These are phyloP conservation scores for Ustilago trichophora DNA, from an alignment of 1,284 basidiomycete genomes.

Conservation along the genomic window DNA sequence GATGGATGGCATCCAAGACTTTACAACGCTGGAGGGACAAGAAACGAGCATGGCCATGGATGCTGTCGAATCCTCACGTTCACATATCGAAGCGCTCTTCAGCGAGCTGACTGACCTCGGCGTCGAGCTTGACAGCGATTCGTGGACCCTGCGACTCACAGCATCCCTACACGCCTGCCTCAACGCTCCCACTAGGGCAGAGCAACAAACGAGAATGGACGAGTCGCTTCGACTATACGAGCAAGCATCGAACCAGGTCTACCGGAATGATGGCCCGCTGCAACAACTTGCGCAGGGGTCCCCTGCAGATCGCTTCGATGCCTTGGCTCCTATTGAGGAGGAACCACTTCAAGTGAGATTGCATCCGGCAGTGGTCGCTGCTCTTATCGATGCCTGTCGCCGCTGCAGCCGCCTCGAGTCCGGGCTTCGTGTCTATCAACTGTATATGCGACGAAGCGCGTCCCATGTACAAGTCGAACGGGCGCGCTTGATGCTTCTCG, in stretches of 20 bases:
- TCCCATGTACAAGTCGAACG: conserved; percentile 11
- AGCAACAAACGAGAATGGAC: not conserved
- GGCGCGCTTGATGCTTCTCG: conserved; percentile 15
- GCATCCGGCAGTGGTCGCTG: conserved; percentile 11
- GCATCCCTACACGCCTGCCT: conserved; percentile 14
- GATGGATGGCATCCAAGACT: not conserved
- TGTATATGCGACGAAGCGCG: conserved; percentile 7
- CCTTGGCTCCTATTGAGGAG: not conserved
- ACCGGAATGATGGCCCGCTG: not conserved
- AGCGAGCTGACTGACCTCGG: conserved; percentile 21
- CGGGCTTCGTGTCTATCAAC: conserved; percentile 16
- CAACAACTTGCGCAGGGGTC: too few relatives aligned
- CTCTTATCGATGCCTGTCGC: conserved; percentile 26
- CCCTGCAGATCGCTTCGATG: not conserved
- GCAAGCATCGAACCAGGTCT: conserved; percentile 1
- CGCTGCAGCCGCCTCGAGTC: conserved; percentile 11
- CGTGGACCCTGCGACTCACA: conserved; percentile 26
- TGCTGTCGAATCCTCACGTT: not conserved
- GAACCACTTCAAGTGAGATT: conserved; percentile 1
- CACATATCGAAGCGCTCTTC: conserved; percentile 21
- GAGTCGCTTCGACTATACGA: conserved; percentile 5
- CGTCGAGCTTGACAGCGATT: conserved; percentile 24
- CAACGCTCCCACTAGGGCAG: not conserved
- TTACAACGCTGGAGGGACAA: not conserved
- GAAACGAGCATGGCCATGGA: not conserved